Evolutionary conservation across 2,329 filamentous ascomycete species (phyloP).

Genomic region (Chaetomium olivaceum): DNA sequence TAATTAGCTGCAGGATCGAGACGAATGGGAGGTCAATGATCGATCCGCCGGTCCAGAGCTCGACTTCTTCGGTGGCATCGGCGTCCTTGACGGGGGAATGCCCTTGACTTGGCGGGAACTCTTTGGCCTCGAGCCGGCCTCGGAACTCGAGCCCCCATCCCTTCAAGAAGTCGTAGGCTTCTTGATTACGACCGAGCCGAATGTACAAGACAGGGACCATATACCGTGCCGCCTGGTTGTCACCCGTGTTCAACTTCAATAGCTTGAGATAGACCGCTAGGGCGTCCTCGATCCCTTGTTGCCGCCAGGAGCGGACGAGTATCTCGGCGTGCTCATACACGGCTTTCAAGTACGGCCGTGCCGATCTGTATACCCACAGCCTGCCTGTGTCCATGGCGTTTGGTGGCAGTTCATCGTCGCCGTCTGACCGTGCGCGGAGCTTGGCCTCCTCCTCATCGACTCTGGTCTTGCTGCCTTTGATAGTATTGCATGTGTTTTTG

Average conservation of each 20-base stretch:
- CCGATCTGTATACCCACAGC: conserved; percentile 51
- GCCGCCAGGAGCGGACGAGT: conserved; percentile 39
- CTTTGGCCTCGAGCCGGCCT: conserved; percentile 40
- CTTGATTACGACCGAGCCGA: conserved; percentile 51
- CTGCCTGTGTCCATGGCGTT: conserved; percentile 38
- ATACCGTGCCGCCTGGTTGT: conserved; percentile 47
- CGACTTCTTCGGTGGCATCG: conserved; percentile 43
- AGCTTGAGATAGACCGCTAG: conserved; percentile 47
- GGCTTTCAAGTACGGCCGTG: conserved; percentile 27
- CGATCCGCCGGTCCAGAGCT: conserved; percentile 12
- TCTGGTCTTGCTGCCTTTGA: conserved; percentile 37
- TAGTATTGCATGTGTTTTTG: conserved; percentile 42
- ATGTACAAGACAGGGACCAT: conserved; percentile 46
- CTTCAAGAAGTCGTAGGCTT: conserved; percentile 50
- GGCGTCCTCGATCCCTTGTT: conserved; percentile 40
- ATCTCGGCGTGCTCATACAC: conserved; percentile 38
- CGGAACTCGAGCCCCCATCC: conserved; percentile 42
- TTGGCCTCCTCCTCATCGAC: conserved; percentile 41
- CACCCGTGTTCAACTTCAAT: conserved; percentile 46
- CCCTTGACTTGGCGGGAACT: conserved; percentile 37
- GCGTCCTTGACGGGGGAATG: conserved; percentile 41
- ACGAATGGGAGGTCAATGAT: not conserved
- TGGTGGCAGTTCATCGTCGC: conserved; percentile 42
- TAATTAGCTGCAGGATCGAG: conserved; percentile 13
- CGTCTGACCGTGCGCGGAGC: conserved; percentile 35